These are phyloP conservation scores for Neurospora pannonica DNA, from an alignment of 495 filamentous ascomycete genomes.

Conservation along the genomic window DNA sequence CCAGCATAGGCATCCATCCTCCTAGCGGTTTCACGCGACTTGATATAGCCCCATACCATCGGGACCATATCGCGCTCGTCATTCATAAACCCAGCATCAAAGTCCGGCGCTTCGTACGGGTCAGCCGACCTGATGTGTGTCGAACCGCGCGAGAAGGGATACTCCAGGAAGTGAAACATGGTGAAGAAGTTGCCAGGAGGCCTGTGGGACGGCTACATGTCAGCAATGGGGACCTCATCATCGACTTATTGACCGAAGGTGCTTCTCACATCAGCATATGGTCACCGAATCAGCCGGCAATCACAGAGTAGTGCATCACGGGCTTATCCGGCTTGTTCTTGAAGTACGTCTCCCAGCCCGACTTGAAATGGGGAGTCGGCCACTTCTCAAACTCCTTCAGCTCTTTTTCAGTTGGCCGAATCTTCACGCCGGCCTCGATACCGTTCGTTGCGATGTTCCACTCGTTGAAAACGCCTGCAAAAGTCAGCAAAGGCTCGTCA, in stretches of 20 bases:
- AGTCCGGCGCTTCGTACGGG: constrained; percentile 66
- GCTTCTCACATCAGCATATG: constrained; percentile 52
- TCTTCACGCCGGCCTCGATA: constrained; percentile 76
- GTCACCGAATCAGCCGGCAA: constrained; percentile 58
- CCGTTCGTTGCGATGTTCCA: constrained; percentile 77
- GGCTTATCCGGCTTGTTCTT: constrained; percentile 81
- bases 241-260: not conserved
- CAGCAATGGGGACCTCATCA: not conserved
- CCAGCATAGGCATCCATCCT: constrained; percentile 72
- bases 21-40: constrained; percentile 71
- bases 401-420: constrained; percentile 62
- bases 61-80: constrained; percentile 75
- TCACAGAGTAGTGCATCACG: constrained; percentile 72
- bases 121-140: constrained; percentile 63
- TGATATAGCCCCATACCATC: constrained; percentile 82
- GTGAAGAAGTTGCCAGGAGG: constrained; percentile 68
- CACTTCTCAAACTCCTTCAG: constrained; percentile 55
- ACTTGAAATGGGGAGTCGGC: constrained; percentile 57
- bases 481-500: not conserved
- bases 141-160: constrained; percentile 68
- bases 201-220: constrained; percentile 9
- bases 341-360: constrained; percentile 73
- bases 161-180: constrained; percentile 83
- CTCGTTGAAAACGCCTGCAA: constrained; percentile 51
- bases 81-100: constrained; percentile 81